Base-by-base conservation (phyloP, 2,329 filamentous ascomycete species). In the Colletotrichum simmondsii region DNA sequence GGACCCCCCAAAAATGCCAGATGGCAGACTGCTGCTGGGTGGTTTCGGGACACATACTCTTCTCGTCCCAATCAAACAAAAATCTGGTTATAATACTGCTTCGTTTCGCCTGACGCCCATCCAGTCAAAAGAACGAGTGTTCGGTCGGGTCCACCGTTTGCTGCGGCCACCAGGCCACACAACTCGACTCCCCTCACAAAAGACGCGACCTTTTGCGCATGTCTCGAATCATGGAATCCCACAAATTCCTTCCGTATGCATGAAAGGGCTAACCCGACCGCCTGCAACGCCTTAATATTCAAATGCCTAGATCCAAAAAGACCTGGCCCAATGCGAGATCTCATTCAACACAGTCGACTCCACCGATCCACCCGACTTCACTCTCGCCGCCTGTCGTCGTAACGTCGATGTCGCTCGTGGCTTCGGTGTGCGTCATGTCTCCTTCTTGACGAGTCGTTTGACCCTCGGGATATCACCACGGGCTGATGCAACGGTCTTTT, bases 401-500 rank as follows among this genome's bases (percentile, higher is more conserved):
- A 76, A 49, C 76, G 74, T 67, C 76, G 78, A 70, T 75, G 70
- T 52, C 75, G 74, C 69, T 78, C 77, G 58, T 76, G 68, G 57
- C 77, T 78, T 52, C 77, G 79, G 68, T 82, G 78, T 75, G 80
- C 79, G 52, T 81, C 80, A 70, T 78, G 78, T 70, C 80, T 80
- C 68, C 82, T 79, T 68, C 80, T 80, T 30, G 80, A 78, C 58
- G 78, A 77, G 49, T 84, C 81, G 42, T 78, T 78, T 24, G 80
- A 80, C 12, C 80, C 83, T 74, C 84, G 83, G 30, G 84, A 84
- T 61, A 91, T 85, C 42, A 89, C 78, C 19, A 91, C 80, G 10
- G 89, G 89, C 72, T 88, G 86, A 76, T 91, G 89, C 24, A 90
- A 81, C 24, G 89, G 89, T 28, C 89, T 84, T 78, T 90, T 91